Evolutionary conservation across 257 asterid species (phyloP).

Genomic region (Ilex asprella): DNA sequence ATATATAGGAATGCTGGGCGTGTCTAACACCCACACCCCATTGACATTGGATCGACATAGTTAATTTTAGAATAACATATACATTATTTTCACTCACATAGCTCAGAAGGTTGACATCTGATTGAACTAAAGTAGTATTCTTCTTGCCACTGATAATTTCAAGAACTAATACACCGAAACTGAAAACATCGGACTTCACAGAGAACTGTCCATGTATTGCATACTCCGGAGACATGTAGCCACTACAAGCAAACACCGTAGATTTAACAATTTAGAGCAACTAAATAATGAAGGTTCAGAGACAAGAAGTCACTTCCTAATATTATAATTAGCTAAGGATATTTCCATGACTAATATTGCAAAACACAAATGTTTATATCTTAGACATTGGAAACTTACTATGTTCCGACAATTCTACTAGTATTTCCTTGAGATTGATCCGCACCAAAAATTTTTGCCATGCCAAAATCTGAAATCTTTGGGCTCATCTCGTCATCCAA

Average conservation of each 20-base stretch:
- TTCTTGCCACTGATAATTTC: background rate
- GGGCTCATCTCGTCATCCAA: background rate
- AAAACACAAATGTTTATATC: background rate
- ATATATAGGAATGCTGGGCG: no score
- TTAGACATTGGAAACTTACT: background rate
- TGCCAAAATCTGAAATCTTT: background rate
- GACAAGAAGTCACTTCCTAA: background rate
- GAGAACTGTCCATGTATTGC: background rate
- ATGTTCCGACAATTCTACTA: background rate
- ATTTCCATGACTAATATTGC: background rate
- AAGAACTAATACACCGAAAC: background rate
- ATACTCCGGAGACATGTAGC: constrained; percentile 1
- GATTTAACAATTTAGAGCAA: background rate
- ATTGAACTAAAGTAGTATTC: background rate
- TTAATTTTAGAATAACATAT: no score
- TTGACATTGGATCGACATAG: no score
- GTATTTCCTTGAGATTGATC: background rate
- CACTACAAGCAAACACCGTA: background rate
- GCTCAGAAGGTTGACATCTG: background rate
- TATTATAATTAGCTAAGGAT: background rate
- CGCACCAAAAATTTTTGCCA: background rate
- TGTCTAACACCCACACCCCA: no score
- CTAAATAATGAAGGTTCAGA: background rate
- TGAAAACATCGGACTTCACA: background rate
- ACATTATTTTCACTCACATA: background rate